These are phyloP conservation scores for Prunus mira DNA, from an alignment of 306 rosid genomes.

Conservation along the genomic window DNA sequence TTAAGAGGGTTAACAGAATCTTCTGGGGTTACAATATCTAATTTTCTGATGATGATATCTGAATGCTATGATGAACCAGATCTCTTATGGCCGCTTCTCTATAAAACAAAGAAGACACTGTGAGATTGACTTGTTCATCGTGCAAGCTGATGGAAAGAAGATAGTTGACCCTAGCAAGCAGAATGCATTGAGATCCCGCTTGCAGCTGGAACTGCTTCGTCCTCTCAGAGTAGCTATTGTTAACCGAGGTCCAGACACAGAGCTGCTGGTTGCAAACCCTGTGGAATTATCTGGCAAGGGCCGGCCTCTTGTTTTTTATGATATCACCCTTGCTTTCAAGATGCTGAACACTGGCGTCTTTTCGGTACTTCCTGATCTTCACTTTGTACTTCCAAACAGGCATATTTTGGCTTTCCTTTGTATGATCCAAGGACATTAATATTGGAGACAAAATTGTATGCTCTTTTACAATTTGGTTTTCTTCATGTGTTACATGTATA, in stretches of 20 bases:
- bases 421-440: neutral
- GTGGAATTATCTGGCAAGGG: slow-evolving; percentile 92
- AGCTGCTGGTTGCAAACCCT: slow-evolving; percentile 90
- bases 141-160: slow-evolving; percentile 93
- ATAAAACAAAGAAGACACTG: slow-evolving; percentile 53
- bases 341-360: slow-evolving; percentile 66
- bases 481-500: neutral
- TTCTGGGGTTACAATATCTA: neutral
- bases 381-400: neutral
- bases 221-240: slow-evolving; percentile 82
- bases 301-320: slow-evolving; percentile 84
- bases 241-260: slow-evolving; percentile 83
- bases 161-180: slow-evolving; percentile 78
- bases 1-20: no score
- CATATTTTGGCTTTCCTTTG: neutral
- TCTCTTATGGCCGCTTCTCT: slow-evolving; percentile 84
- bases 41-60: slow-evolving; percentile 22
- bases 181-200: slow-evolving; percentile 58
- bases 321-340: slow-evolving; percentile 86
- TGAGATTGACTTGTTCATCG: slow-evolving; percentile 86
- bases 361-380: slow-evolving; percentile 53
- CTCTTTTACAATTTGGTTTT: neutral
- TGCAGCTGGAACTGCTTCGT: slow-evolving; percentile 65
- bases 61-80: slow-evolving; percentile 48
- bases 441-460: neutral